phyloP scores from a whole-genome alignment of 2,329 filamentous ascomycete genomes.

The Beauveria rudraprayagi region DNA sequence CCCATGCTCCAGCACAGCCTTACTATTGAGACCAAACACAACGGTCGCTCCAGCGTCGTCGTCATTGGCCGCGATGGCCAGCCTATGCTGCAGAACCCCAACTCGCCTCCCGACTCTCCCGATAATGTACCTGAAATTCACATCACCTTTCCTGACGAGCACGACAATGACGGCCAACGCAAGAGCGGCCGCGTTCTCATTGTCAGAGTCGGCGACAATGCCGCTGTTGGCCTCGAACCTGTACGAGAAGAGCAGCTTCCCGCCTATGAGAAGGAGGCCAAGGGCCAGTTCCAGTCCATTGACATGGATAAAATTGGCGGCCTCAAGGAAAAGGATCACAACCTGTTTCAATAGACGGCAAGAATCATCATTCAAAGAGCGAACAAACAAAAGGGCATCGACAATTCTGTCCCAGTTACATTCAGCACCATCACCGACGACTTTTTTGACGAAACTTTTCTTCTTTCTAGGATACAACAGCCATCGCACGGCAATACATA shows the following conservation, averaged over 20 bases:
- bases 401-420: constrained; percentile 3
- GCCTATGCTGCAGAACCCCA: constrained; percentile 67
- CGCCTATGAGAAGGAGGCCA: constrained; percentile 77
- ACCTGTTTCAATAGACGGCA: constrained; percentile 27
- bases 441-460: constrained; percentile 12
- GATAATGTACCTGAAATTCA: constrained; percentile 88
- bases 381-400: not conserved
- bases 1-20: constrained; percentile 46
- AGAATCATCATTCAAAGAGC: not conserved
- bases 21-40: constrained; percentile 49
- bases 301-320: constrained; percentile 93
- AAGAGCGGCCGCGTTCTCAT: constrained; percentile 85
- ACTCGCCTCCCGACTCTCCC: constrained; percentile 68
- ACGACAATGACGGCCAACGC: constrained; percentile 73
- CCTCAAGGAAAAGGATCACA: constrained; percentile 75
- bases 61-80: constrained; percentile 71
- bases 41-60: constrained; percentile 59
- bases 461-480: constrained; percentile 13
- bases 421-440: constrained; percentile 8
- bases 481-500: constrained; percentile 1
- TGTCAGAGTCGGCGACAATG: constrained; percentile 81
- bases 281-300: constrained; percentile 79
- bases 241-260: constrained; percentile 73
- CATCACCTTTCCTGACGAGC: constrained; percentile 95
- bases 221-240: constrained; percentile 79